phyloP scores from a whole-genome alignment of 371 early-diverging fungal species.

The Spiromyces aspiralis region DNA sequence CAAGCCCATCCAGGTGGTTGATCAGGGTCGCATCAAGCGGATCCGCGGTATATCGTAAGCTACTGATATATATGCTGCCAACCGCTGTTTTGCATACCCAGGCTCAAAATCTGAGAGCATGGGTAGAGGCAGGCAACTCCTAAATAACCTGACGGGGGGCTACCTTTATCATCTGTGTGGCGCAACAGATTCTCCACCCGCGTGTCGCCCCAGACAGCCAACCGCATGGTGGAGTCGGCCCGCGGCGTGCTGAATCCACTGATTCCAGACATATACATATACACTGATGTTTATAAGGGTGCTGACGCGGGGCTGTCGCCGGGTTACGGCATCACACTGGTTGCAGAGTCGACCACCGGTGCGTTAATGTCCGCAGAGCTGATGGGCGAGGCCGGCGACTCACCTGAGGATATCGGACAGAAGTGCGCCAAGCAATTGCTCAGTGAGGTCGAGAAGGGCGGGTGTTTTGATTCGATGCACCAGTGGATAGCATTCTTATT shows the following conservation, averaged over 20 bases:
- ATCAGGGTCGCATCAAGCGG: slow-evolving; percentile 73
- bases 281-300: slow-evolving; percentile 92
- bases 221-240: slow-evolving; percentile 81
- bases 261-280: slow-evolving; percentile 92
- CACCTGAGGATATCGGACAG: slow-evolving; percentile 81
- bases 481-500: slow-evolving; percentile 77
- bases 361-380: slow-evolving; percentile 69
- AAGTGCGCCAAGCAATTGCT: slow-evolving; percentile 58
- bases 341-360: slow-evolving; percentile 82
- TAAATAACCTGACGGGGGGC: too few relatives aligned
- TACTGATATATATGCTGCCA: too few relatives aligned
- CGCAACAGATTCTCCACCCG: slow-evolving; percentile 51
- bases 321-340: slow-evolving; percentile 79
- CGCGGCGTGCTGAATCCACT: slow-evolving; percentile 67
- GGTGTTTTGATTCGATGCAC: slow-evolving; percentile 71
- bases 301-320: slow-evolving; percentile 87
- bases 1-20: slow-evolving; percentile 59
- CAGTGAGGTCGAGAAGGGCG: slow-evolving; percentile 70
- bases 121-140: too few relatives aligned
- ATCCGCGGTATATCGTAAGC: slow-evolving; percentile 91
- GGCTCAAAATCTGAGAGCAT: too few relatives aligned
- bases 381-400: slow-evolving; percentile 51
- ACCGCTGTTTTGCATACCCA: too few relatives aligned
- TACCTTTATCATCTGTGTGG: slow-evolving; percentile 7
- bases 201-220: slow-evolving; percentile 89